Evolutionary conservation across 208 protist genomes (phyloP), one percentile per base, ranked within the genome.

Genomic region (Crithidia fasciculata): DNA sequence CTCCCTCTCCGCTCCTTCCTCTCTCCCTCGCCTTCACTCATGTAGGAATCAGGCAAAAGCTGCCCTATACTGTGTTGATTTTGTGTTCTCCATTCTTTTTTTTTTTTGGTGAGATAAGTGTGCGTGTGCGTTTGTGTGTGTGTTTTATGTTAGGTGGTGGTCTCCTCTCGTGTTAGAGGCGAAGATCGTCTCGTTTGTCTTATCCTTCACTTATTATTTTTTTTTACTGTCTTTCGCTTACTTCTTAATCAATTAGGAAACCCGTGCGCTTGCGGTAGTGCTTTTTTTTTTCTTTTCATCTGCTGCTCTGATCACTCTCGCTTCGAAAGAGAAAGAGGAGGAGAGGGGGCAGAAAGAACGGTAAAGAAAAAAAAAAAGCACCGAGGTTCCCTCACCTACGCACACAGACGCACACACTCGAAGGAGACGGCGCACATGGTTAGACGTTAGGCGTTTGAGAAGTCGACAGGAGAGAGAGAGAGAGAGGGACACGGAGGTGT

Each of bases 201-300:
- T 72, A 41, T 44, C 45, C 63, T 71, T 44, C 52, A 5, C 49
- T 55, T 59, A 65, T 62, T 67, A 6, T 66, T 71, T 41, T 49
- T 39, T 6, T 7, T 43, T 63, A 55, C 44, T 40, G 19, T 10
- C 8, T 66, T 49, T 66, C 47, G 58, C 65, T 60, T 70, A 70
- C 53, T 70, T 70, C 54, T 70, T 70, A 70, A 70, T 28, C 65
- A 61, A 70, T 70, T 70, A 70, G 65, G 65, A 70, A 70, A 70
- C 65, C 12, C 49, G 41, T 68, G 59, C 37, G 69, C 59, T 28
- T 53, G 37, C 58, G 41, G 57, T n/a, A 45, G 58, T 36, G 16
- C 1, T 8, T 18, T 8, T 28, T 57, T 37, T 45, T 57, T n/a
- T 18, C 2, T 61, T 47, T 19, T 18, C 52, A 59, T 41, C 43